Base-by-base conservation (phyloP, 768 basidiomycete genomes). In the Leccinum pellstonianum region DNA sequence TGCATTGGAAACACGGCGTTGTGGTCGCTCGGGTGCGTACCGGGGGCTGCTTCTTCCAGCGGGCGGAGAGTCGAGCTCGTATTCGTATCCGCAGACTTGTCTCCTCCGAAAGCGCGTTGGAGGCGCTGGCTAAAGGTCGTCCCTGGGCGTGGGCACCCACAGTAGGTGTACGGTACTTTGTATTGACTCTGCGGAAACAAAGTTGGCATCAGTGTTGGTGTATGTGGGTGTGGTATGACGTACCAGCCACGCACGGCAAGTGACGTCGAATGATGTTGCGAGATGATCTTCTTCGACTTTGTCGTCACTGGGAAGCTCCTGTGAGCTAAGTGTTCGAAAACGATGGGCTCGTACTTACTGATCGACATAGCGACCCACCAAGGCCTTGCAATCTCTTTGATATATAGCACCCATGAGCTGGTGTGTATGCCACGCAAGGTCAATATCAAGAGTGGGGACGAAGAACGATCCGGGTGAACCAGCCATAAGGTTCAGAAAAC, bases 401-500 rank as follows among this genome's bases (percentile, higher is more conserved):
- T 88, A 88, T 37, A 68, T 68, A 1, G 52, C 50, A 0, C 76
- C 76, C 63, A 77, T 73, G 2, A 88, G 76, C 60, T 87, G 87
- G 61, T 89, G 86, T 0, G 86, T 86, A 62, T 90, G 88, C 87
- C 87, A 88, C 1, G 79, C 83, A 43, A 90, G 77, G 62, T 89
- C 87, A 50, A 90, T 87, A 58, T 89, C 86, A 12, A 90, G 72
- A 0, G 86, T 87, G 4, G 85, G 84, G 1, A 85, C 83, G 33
- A 80, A 77, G 66, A 82, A 80, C 0, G 76, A 72, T 1, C 67
- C 70, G 0, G 79, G 77, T 0, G 79, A 77, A 14, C 77, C 75
- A 5, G 79, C 67, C 68, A 86, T 78, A 5, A 86, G 71, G 54
- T 81, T 81, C 11, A 87, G 73, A 68, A 86, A 86, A 6, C 77